Conservation (phyloP, 352 stramenopile genomes). For the Phytophthora agathidicida region DNA sequence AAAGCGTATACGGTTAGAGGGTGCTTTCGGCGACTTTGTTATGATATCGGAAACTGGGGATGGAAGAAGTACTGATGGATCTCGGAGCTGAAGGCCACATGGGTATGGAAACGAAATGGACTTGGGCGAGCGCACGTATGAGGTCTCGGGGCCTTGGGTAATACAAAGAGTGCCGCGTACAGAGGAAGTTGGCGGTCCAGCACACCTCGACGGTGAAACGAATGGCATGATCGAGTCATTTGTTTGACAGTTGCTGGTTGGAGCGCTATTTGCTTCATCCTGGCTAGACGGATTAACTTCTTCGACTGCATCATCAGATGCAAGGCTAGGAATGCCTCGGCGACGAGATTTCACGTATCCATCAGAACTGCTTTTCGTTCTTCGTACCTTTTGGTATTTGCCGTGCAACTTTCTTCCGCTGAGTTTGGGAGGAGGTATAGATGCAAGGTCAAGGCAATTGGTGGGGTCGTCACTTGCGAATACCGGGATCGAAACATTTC, state of each 20-base stretch:
- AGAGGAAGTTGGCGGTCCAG: conserved; percentile 26
- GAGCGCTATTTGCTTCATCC: neutral
- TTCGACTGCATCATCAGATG: conserved; percentile 1
- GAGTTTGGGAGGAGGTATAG: conserved; percentile 33
- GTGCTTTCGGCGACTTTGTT: conserved; percentile 54
- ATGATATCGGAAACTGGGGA: conserved; percentile 47
- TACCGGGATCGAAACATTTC: conserved; percentile 9
- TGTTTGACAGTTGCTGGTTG: neutral
- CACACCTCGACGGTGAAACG: conserved; percentile 23
- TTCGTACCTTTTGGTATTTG: conserved; percentile 34
- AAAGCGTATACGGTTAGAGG: conserved; percentile 48
- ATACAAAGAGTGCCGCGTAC: conserved; percentile 21
- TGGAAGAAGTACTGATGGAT: conserved; percentile 41
- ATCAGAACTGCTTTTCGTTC: conserved; percentile 31
- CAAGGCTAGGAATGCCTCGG: conserved; percentile 18
- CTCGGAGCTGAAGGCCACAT: conserved; percentile 22
- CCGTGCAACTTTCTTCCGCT: conserved; percentile 41
- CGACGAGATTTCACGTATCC: conserved; percentile 29
- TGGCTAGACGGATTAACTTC: conserved; percentile 2
- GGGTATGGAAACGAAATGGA: conserved; percentile 33
- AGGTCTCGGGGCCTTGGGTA: conserved; percentile 17
- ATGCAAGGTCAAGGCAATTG: conserved; percentile 18
- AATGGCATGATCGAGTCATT: conserved; percentile 28
- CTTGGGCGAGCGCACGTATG: conserved; percentile 29
- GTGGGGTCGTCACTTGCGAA: conserved; percentile 14